Conservation (phyloP, 2,329 filamentous ascomycete genomes). For the Lachnellula arida region DNA sequence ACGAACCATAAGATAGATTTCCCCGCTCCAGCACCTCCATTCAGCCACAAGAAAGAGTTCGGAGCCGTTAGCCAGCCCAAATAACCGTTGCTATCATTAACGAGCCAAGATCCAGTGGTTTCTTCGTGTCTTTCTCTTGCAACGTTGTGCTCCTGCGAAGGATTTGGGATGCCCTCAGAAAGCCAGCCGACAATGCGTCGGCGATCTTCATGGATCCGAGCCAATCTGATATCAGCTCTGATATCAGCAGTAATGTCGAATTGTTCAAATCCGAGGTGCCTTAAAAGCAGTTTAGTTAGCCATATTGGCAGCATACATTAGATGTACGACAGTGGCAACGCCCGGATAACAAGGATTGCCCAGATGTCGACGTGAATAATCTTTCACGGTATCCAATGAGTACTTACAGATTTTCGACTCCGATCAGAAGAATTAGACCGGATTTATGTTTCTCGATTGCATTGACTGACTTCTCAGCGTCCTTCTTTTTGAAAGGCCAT, state of each 20-base stretch:
- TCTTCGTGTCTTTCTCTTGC: constrained; percentile 7
- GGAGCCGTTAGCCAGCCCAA: background rate
- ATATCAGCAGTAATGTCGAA: background rate
- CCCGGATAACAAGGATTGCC: too few species aligned
- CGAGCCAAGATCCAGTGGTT: constrained; percentile 14
- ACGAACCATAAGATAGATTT: constrained; percentile 11
- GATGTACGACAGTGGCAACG: too few species aligned
- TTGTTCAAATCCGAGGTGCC: background rate
- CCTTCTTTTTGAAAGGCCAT: constrained; percentile 23
- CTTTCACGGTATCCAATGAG: background rate
- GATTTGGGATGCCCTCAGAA: background rate
- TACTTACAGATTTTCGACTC: background rate
- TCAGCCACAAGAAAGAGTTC: constrained; percentile 14
- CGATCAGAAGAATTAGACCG: background rate
- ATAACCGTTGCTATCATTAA: constrained; percentile 5
- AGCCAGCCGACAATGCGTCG: constrained; percentile 1
- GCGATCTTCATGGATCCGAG: background rate
- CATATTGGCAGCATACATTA: too few species aligned
- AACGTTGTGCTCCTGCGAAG: constrained; percentile 13
- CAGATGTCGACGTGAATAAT: background rate
- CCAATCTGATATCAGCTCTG: background rate
- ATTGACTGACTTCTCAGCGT: constrained; percentile 16
- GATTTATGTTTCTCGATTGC: constrained; percentile 7
- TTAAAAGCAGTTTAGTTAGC: background rate
- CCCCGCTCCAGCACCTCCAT: constrained; percentile 12